Base-by-base conservation (phyloP, 345 rosid genomes). In the Syzygium aqueum region DNA sequence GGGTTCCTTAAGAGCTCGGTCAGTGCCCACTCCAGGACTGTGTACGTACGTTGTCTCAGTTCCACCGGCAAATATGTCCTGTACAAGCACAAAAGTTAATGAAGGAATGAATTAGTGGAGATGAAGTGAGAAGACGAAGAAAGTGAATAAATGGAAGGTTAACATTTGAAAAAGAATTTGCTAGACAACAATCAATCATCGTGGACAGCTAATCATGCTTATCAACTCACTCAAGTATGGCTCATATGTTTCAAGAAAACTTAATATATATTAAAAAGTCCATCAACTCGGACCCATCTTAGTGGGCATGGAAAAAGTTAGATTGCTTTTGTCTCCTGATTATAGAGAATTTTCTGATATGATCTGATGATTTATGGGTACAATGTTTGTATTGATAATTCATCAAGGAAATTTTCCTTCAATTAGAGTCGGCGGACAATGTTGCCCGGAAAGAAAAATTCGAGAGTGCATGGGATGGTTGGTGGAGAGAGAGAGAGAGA, bases 21-120 rank as follows among this genome's bases (percentile, higher is more conserved):
- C 93, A 92, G 90, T 28, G 88, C 88, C 94, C 91, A 90, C 51
- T 91, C 92, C 10, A 91, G n/a, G 23, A 84, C 89, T n/a, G n/a
- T n/a, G n/a, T 3, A 93, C 84, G 85, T 53, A 87, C 1, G 91
- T 89, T 3, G 93, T 91, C 21, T 90, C 92, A 16, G 90, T 91
- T 30, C 93, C 94, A 14, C 85, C 93, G 3, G 89, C 77, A 84
- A 91, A 88, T 83, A 92, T 87, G 52, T 90, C 91, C 92, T 91
- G 77, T 28, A 37, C 63, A 14, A 54, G 17, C 57, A 85, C 43
- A 40, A 40, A 40, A 40, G 43, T 40, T 40, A 40, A 40, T 40
- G 43, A 40, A 40, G 43, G 43, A 40, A 40, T 40, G 43, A 40
- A 40, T 40, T 40, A 40, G 43, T 40, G 43, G 43, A 40, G 43